Percentiles rank a stretch among this genome's conserved stretches.
These are phyloP conservation scores for Sugiyamaella novakii DNA, from an alignment of 1,139 yeast species.

Conservation along the genomic window DNA sequence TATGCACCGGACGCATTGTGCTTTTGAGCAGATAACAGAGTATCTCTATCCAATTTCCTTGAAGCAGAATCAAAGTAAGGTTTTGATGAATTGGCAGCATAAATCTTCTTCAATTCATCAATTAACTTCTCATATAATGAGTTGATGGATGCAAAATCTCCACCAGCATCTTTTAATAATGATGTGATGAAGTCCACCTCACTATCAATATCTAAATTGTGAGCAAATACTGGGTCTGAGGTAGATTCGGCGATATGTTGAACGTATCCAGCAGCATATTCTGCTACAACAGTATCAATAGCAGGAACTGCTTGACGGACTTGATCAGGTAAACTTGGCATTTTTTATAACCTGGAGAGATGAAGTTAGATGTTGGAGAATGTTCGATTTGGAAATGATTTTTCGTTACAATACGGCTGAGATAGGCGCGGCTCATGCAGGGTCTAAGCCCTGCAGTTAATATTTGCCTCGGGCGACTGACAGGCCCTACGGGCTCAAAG, in stretches of 20 bases:
- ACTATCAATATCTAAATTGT: slow-evolving; percentile 56
- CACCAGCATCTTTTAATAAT: slow-evolving; percentile 80
- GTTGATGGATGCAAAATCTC: slow-evolving; percentile 55
- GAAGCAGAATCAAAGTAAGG: slow-evolving; percentile 72
- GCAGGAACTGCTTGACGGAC: slow-evolving; percentile 89
- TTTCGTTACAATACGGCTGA: too few relatives aligned
- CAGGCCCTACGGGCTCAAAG: too few relatives aligned
- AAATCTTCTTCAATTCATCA: slow-evolving; percentile 55
- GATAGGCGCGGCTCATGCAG: neutral
- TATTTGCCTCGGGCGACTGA: too few relatives aligned
- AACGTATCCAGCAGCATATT: slow-evolving; percentile 87
- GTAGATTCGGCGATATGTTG: slow-evolving; percentile 74
- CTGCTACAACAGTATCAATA: slow-evolving; percentile 86
- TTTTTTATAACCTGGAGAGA: slow-evolving; percentile 14
- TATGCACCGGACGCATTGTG: slow-evolving; percentile 33
- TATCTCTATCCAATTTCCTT: slow-evolving; percentile 56
- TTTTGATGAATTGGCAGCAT: slow-evolving; percentile 65
- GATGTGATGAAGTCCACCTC: slow-evolving; percentile 69
- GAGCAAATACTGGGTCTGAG: slow-evolving; percentile 82
- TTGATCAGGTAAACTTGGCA: slow-evolving; percentile 38
- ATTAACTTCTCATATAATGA: slow-evolving; percentile 51
- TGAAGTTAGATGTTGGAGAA: neutral
- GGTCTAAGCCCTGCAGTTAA: too few relatives aligned
- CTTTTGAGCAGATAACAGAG: slow-evolving; percentile 42
- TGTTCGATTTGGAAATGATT: slow-evolving; percentile 1